These are phyloP conservation scores for Candida pseudoglaebosa DNA, from an alignment of 805 yeast genomes.

Conservation along the genomic window DNA sequence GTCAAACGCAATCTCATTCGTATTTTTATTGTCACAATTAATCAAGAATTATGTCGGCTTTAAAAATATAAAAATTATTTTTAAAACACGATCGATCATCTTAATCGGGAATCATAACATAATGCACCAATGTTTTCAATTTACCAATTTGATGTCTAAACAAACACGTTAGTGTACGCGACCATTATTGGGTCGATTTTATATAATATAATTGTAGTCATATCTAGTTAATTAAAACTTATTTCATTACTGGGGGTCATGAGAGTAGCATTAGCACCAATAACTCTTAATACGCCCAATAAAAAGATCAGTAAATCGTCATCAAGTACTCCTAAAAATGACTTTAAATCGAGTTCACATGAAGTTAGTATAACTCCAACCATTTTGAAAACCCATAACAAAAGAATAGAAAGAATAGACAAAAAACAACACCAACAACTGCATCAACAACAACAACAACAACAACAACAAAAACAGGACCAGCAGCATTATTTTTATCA, in stretches of 20 bases:
- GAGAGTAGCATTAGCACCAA: slow-evolving; percentile 1
- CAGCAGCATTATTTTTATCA: not conserved
- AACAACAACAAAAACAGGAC: too few relatives aligned
- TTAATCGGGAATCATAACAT: slow-evolving; percentile 1
- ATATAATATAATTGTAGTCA: not conserved
- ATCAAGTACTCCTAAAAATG: not conserved
- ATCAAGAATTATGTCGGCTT: too few relatives aligned
- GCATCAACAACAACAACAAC: slow-evolving; percentile 3
- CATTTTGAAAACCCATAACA: too few relatives aligned
- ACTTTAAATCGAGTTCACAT: not conserved
- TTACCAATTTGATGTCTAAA: not conserved
- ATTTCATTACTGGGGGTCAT: too few relatives aligned
- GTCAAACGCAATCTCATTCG: too few relatives aligned
- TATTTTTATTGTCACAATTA: too few relatives aligned
- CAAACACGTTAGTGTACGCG: slow-evolving; percentile 1
- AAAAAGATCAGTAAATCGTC: not conserved
- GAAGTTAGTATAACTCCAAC: not conserved
- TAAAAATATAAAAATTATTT: not conserved
- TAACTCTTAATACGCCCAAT: not conserved
- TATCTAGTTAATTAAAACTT: too few relatives aligned
- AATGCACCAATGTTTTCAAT: slow-evolving; percentile 1
- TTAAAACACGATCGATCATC: not conserved
- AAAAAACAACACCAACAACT: slow-evolving; percentile 5
- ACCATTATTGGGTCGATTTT: slow-evolving; percentile 1
- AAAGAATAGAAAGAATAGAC: too few relatives aligned